Evolutionary conservation across 2,329 filamentous ascomycete genomes (phyloP), one percentile per base, ranked within the genome.

Genomic region (Penicillium sp.): DNA sequence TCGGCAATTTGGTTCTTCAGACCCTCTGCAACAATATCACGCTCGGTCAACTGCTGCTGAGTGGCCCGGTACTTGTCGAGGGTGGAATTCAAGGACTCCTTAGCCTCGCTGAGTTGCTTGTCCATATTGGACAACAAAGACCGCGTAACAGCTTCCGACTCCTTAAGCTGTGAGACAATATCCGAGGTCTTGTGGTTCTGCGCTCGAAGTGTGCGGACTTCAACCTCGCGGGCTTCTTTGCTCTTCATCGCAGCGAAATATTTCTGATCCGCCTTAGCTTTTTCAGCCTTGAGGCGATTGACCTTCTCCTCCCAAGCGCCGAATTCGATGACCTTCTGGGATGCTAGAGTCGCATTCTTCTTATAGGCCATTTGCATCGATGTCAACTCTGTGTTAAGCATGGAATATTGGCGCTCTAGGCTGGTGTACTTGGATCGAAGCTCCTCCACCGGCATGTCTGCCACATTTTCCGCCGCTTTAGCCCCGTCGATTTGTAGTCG

Each of bases 211-310:
- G 87, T 83, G 61, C 89, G 83, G 40, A 95, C 87, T 73, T 97
- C 93, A 52, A 84, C 81, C 51, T 91, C 88, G 44, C 91, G 83
- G 37, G 89, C 87, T 66, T 97, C 93, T 67, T 93, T 95, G 61
- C 92, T 88, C 69, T 96, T 97, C 80, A 96, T 91, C 7, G 92
- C 91, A 1, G 90, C 90, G 71, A 97, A 97, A 69, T 96, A 99
- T 73, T 97, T 97, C 68, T 97, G 93, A 66, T 99, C 94, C 1
- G 93, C 93, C 73, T 97, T 97, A 59, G 88, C 86, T 77, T 99
- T 99, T 73, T 99, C 91, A 0, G 91, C 90, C 33, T 84, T 84
- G 17, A 95, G 76, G 20, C 89, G 79, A 15, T 84, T 77, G 30
- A 93, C 79, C 56, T 88, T 89, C 50, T 96, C 91, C 74, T 97